Base-by-base conservation (phyloP, 2,329 filamentous ascomycete genomes). In the Pseudonectria buxi region DNA sequence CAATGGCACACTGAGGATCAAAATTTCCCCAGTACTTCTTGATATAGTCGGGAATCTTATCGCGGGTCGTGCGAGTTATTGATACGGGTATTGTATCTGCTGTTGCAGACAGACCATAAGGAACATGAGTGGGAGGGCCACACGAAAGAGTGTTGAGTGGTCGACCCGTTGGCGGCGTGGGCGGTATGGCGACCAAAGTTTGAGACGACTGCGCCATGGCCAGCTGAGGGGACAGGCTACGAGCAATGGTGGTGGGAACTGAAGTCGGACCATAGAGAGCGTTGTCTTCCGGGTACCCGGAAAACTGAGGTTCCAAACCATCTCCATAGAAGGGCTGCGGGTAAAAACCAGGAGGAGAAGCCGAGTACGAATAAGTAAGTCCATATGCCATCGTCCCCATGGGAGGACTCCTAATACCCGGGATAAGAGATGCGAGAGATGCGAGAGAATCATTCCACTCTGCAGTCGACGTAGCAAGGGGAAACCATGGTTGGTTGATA, bases 1-100 rank as follows among this genome's bases (percentile, higher is more conserved):
- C 60, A 16, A 76, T 51, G n/a, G 72, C 72, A 44, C 67, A 68
- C 36, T 61, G 44, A 14, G 60, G 58, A 45, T 74, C 62, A 32
- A 74, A 67, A 40, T 63, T 64, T 33, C 67, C 61, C 73, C 73
- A 76, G 55, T 75, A 76, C 25, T 69, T 56, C 15, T 70, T 60
- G 40, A 76, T 57, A 43, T 76, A 76, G 28, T 52, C 51, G 28
- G 73, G 70, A 30, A 75, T 64, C 27, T 63, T 61, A 32, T 61
- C 64, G 40, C 60, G 61, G 29, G 62, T 56, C 31, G 59, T 58
- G 24, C 57, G 53, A 41, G 62, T 59, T 45, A 71, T 51, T 33
- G 61, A 54, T 35, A 61, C 41, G 9, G 56, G 45, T 37, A 49
- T 45, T 18, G 53, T 28, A 26, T 50, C 44, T 18, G 46, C 43